Base-by-base conservation (phyloP, 2,329 filamentous ascomycete species). In the Monosporascus sp. region DNA sequence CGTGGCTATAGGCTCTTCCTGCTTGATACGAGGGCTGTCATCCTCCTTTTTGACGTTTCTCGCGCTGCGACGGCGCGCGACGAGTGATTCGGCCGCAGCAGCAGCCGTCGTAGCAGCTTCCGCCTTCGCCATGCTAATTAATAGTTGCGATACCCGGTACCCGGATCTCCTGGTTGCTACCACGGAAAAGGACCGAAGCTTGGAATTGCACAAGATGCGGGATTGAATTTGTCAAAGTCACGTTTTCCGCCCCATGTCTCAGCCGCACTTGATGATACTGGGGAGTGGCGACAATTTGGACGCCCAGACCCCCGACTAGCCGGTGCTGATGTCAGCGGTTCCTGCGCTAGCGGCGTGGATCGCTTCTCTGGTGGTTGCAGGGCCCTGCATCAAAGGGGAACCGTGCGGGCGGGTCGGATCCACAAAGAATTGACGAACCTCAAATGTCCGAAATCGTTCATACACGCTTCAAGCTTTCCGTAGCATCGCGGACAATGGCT, bases 11-110 rank as follows among this genome's bases (percentile, higher is more conserved):
- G 20, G 31, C 9, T 55, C 49, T 43, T 61, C 57, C 35, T 56
- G 44, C 28, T 60, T 61, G 37, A 57, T 37, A n/a, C 31, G 49
- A n/a, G 28, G 37, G 17, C 48, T 41, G 22, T 38, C 49, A 8
- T 11, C 47, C 20, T 56, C 56, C 9, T 31, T 48, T 31, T 49
- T 52, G 18, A 49, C 28, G 38, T 58, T 58, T 49, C 62, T 59
- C 7, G 55, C 48, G 51, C 62, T 63, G 38, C 62, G 62, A 49
- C 62, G 58, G 22, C 60, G 56, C 22, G 28, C 18, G 49, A 40
- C 37, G 41, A 48, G 45, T 31, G 43, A 50, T 43, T 52, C 50
- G 20, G 38, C 26, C 22, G 40, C 17, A 18, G 17, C 22, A 15
- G 9, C 18, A 20, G 40, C 40, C 1, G 37, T 41, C 37, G 18